Evolutionary conservation across 805 yeast genomes (phyloP).

Genomic region (Kurtzmaniella fragi): DNA sequence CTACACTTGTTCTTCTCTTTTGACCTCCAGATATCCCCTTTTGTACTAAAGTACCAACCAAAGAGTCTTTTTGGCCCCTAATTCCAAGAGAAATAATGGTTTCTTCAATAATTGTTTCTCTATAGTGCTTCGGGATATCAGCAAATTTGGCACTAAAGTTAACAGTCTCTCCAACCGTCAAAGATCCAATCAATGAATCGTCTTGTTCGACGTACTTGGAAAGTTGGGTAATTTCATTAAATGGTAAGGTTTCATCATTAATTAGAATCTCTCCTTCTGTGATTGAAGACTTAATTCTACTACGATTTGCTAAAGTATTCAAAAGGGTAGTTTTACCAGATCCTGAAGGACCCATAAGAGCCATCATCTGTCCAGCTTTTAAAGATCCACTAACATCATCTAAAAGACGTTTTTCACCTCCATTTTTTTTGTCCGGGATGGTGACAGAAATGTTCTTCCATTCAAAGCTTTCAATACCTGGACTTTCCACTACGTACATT

Average conservation of each 20-base stretch:
- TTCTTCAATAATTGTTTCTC: constrained; percentile 25
- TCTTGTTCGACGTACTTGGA: constrained; percentile 78
- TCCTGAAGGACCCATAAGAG: constrained; percentile 51
- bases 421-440: no score
- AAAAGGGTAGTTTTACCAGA: constrained; percentile 40
- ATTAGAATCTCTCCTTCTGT: constrained; percentile 27
- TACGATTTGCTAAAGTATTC: constrained; percentile 22
- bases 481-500: no score
- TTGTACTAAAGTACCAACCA: constrained; percentile 50
- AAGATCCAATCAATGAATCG: constrained; percentile 60
- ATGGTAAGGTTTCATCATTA: constrained; percentile 41
- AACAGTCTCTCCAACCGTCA: constrained; percentile 70
- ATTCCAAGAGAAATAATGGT: constrained; percentile 53
- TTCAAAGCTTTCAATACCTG: no score
- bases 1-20: constrained; percentile 77
- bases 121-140: constrained; percentile 35
- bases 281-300: constrained; percentile 18
- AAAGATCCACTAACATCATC: no score
- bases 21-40: constrained; percentile 50
- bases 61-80: constrained; percentile 59
- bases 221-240: constrained; percentile 38
- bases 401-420: no score
- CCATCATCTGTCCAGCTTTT: constrained; percentile 59
- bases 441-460: no score
- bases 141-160: constrained; percentile 68